phyloP scores from a whole-genome alignment of 202 grass and related monocot genomes.

The Panicum hallii region DNA sequence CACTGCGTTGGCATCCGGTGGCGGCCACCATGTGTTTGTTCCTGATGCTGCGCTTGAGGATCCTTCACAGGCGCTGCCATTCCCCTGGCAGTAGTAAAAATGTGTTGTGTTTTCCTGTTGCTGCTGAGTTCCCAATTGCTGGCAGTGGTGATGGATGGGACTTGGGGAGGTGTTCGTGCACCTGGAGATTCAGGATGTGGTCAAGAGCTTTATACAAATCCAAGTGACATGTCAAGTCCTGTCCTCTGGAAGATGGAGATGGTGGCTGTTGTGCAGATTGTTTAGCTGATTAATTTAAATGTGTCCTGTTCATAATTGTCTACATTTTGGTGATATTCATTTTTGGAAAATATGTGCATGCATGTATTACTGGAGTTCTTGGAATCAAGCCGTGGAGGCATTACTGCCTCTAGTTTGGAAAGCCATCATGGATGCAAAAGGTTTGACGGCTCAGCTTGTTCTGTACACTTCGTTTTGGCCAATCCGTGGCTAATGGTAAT shows the following conservation, averaged over 20 bases:
- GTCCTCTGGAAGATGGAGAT: background rate
- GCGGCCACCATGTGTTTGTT: slow-evolving; percentile 32
- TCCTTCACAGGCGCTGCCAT: slow-evolving; percentile 49
- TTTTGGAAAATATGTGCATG: background rate
- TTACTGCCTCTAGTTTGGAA: background rate
- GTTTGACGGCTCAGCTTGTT: no score
- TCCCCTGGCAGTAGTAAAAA: slow-evolving; percentile 54
- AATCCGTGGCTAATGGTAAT: no score
- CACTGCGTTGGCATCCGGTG: slow-evolving; percentile 29
- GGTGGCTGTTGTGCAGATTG: background rate
- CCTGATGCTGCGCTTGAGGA: slow-evolving; percentile 52
- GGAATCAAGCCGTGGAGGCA: background rate
- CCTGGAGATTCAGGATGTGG: slow-evolving; percentile 22
- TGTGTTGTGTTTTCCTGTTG: slow-evolving; percentile 16
- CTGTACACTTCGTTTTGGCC: no score
- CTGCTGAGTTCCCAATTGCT: background rate
- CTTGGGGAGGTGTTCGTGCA: background rate
- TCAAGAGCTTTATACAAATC: background rate
- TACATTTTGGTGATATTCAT: background rate
- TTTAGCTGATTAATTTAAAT: slow-evolving; percentile 2
- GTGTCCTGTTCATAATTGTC: background rate
- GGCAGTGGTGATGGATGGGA: background rate
- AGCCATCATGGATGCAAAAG: background rate
- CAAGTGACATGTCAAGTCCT: background rate
- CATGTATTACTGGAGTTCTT: background rate